These are phyloP conservation scores for Trifolium subterraneum DNA, from an alignment of 306 rosid species.

Conservation along the genomic window DNA sequence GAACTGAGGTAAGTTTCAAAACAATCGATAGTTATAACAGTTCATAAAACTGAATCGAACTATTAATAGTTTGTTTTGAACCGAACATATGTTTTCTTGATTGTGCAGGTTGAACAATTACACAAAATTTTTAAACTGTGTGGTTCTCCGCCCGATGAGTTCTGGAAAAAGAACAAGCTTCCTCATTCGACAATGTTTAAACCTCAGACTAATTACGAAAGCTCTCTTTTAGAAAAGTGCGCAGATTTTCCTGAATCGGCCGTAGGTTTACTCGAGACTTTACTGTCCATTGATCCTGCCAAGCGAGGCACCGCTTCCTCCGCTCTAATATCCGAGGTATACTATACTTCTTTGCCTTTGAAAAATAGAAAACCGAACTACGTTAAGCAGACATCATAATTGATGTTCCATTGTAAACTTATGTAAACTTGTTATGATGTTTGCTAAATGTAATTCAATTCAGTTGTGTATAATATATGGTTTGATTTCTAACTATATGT, in stretches of 20 bases:
- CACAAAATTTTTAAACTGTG: slow-evolving; percentile 95
- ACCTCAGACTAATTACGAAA: slow-evolving; percentile 77
- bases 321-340: slow-evolving; percentile 86
- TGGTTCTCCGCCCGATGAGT: slow-evolving; percentile 92
- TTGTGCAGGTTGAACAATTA: slow-evolving; percentile 83
- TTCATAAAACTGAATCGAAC: too few species aligned
- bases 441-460: not conserved
- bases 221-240: slow-evolving; percentile 70
- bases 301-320: slow-evolving; percentile 92
- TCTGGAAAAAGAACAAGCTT: slow-evolving; percentile 79
- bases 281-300: slow-evolving; percentile 72
- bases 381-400: not conserved
- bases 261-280: slow-evolving; percentile 65
- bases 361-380: not conserved
- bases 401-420: too few species aligned
- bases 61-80: too few species aligned
- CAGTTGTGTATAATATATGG: not conserved
- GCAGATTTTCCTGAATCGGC: slow-evolving; percentile 64
- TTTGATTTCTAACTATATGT: slow-evolving; percentile 36
- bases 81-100: slow-evolving; percentile 10
- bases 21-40: not conserved
- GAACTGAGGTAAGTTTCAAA: slow-evolving; percentile 78
- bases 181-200: slow-evolving; percentile 92
- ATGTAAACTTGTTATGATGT: slow-evolving; percentile 10
- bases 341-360: not conserved